These are phyloP conservation scores for Anthostomella pinea DNA, from an alignment of 2,329 filamentous ascomycete genomes.

Conservation along the genomic window DNA sequence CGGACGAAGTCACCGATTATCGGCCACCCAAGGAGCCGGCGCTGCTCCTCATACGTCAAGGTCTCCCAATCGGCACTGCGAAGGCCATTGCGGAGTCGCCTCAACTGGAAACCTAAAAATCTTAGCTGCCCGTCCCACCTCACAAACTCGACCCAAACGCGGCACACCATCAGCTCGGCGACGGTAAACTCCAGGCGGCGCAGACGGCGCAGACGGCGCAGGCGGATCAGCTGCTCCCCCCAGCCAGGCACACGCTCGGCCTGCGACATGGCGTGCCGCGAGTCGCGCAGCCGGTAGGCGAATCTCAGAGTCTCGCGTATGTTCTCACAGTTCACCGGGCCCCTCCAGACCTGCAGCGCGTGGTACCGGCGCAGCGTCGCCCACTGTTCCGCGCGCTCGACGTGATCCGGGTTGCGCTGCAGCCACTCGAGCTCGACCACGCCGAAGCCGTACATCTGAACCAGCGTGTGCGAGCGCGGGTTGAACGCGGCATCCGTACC, in stretches of 20 bases:
- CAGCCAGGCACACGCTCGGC: neutral
- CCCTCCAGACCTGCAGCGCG: conserved; percentile 1
- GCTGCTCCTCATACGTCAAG: neutral
- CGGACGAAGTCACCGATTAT: too few species aligned
- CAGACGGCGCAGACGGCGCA: neutral
- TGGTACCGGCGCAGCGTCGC: conserved; percentile 4
- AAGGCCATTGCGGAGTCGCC: neutral
- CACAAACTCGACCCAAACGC: conserved; percentile 2
- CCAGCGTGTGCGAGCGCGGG: neutral
- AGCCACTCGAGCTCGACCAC: conserved; percentile 3
- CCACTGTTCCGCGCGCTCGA: conserved; percentile 2
- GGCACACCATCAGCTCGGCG: conserved; percentile 6
- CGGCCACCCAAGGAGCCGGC: neutral
- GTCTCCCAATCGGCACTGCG: neutral
- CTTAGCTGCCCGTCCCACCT: neutral
- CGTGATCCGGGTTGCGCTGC: neutral
- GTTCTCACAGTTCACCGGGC: neutral
- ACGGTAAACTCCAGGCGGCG: conserved; percentile 8
- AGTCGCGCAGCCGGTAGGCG: neutral
- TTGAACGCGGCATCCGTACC: neutral
- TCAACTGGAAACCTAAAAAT: neutral
- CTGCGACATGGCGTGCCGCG: neutral
- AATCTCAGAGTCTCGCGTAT: conserved; percentile 6
- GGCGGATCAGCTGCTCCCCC: too few species aligned
- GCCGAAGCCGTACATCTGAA: conserved; percentile 8